Base-by-base conservation (phyloP, 192 early-diverging fungal genomes). In the Linnemannia schmuckeri region DNA sequence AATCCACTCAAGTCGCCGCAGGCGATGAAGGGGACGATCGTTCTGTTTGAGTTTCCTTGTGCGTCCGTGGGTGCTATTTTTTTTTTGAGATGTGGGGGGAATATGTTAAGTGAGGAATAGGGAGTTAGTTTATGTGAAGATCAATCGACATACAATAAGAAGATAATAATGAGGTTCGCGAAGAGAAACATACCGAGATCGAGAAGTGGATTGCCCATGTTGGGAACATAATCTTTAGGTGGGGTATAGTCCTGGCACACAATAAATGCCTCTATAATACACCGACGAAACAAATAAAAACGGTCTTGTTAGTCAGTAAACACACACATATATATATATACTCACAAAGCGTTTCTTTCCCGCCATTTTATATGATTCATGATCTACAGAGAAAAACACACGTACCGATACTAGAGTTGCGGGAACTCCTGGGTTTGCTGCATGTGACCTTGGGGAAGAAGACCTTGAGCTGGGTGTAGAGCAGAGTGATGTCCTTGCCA, bases 361-460 rank as follows among this genome's bases (percentile, higher is more conserved):
- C 6, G 42, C 6, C 6, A 12, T 12, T 12, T 44, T 44, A 5
- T 12, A 44, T 37, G 42, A 5, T 12, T 18, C 70, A 41, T 42
- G 38, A 8, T 33, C 9, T 15, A 72, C 4, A 40, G 0, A 6
- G 41, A 70, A 68, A 30, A 55, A 72, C 4, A 7, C 17, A 22
- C 69, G 72, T 78, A 92, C 91, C 92, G 57, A 93, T 98, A 85
- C 95, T 96, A 27, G 97, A 98, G 83, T 97, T 96, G 72, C 98
- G 93, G 35, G 96, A 97, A 85, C 96, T 97, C 81, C 97, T 91
- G 35, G 99, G 99, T 86, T 99, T 99, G 72, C 93, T 93, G 78
- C 96, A 96, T 27, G 94, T 95, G n/a, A 99, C 99, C 1, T 85
- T 87, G n/a, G 91, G 89, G 91, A 99, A 99, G 82, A 98, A 99